Evolutionary conservation across 257 asterid genomes (phyloP).

Genomic region (Lycium barbarum): DNA sequence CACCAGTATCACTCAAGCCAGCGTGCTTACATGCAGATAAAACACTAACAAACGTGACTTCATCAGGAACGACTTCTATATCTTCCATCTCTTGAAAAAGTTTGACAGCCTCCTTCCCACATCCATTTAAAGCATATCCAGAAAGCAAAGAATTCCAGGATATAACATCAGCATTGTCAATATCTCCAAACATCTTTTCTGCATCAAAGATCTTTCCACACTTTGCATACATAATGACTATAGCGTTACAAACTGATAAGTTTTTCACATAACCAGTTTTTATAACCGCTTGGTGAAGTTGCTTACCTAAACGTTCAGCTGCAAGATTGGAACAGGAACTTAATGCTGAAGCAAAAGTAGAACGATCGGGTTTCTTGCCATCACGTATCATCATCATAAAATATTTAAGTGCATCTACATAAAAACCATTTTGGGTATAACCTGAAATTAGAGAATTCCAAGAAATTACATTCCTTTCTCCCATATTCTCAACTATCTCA

Average conservation of each 20-base stretch:
- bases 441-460: slow-evolving; percentile 65
- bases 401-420: slow-evolving; percentile 47
- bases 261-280: slow-evolving; percentile 43
- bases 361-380: slow-evolving; percentile 45
- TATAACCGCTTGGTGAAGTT: slow-evolving; percentile 36
- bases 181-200: slow-evolving; percentile 42
- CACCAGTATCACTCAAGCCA: slow-evolving; percentile 48
- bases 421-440: slow-evolving; percentile 53
- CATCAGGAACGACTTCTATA: slow-evolving; percentile 48
- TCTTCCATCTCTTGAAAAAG: slow-evolving; percentile 51
- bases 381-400: slow-evolving; percentile 42
- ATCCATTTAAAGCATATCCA: slow-evolving; percentile 56
- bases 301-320: slow-evolving; percentile 27
- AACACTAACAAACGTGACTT: slow-evolving; percentile 51
- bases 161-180: slow-evolving; percentile 44
- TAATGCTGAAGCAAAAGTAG: slow-evolving; percentile 48
- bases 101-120: slow-evolving; percentile 50
- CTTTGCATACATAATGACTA: slow-evolving; percentile 50
- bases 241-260: slow-evolving; percentile 43
- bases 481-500: slow-evolving; percentile 45
- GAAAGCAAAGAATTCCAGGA: slow-evolving; percentile 61
- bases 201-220: slow-evolving; percentile 50
- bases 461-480: slow-evolving; percentile 49
- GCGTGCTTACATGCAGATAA: slow-evolving; percentile 57
- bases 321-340: slow-evolving; percentile 50